Percentiles rank a stretch among this genome's conserved stretches.
phyloP scores from a whole-genome alignment of 2,329 filamentous ascomycete species.

The Paraphoma sp. region DNA sequence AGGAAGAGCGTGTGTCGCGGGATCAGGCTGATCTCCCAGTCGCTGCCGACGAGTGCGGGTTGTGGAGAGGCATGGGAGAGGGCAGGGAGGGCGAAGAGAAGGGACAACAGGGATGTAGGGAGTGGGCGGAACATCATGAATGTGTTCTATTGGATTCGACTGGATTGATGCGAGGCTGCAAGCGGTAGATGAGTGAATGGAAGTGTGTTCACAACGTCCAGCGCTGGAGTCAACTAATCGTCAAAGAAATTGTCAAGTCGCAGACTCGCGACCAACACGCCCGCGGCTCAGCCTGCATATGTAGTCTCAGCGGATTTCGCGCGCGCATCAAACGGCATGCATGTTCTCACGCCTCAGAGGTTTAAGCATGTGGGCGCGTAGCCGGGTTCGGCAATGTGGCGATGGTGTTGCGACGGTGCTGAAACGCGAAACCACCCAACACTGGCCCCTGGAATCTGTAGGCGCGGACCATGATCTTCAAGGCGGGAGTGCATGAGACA shows the following conservation, averaged over 20 bases:
- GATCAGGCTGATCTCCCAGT: slow-evolving; percentile 32
- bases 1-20: slow-evolving; percentile 43
- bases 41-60: slow-evolving; percentile 26
- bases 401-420: slow-evolving; percentile 35
- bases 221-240: slow-evolving; percentile 2
- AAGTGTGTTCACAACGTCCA: slow-evolving; percentile 2
- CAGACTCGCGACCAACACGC: slow-evolving; percentile 2
- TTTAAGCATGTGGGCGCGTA: slow-evolving; percentile 17
- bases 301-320: slow-evolving; percentile 2
- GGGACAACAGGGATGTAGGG: slow-evolving; percentile 26
- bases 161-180: not conserved
- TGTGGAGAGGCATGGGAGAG: slow-evolving; percentile 29
- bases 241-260: slow-evolving; percentile 1
- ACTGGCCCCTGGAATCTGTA: not conserved
- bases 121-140: slow-evolving; percentile 26
- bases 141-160: not conserved
- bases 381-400: slow-evolving; percentile 22
- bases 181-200: not conserved
- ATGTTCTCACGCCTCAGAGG: slow-evolving; percentile 20
- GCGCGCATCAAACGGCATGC: slow-evolving; percentile 15
- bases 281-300: slow-evolving; percentile 3
- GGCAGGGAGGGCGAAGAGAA: slow-evolving; percentile 30
- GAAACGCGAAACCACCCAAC: slow-evolving; percentile 24
- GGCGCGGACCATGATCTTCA: not conserved
- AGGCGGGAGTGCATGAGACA: not conserved